Evolutionary conservation across 148 eudicot genomes (phyloP).

Genomic region (Dianthus caryophyllus): DNA sequence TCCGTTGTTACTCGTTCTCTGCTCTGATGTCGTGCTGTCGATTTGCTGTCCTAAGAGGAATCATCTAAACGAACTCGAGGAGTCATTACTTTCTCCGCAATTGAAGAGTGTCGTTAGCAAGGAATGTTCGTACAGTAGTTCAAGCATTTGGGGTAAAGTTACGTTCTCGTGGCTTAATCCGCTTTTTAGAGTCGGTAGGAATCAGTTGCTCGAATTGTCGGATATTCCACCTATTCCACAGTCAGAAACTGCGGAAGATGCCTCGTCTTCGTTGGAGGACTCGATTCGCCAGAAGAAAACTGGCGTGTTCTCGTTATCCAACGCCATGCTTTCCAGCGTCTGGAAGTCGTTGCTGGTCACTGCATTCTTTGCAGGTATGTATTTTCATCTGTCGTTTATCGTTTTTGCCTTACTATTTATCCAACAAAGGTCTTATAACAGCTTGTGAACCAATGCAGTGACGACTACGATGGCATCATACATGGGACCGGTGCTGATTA

Average conservation of each 20-base stretch:
- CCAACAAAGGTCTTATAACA: neutral
- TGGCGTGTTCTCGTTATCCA: constrained; percentile 36
- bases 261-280: constrained; percentile 59
- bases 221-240: constrained; percentile 59
- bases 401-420: neutral
- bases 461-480: constrained; percentile 72
- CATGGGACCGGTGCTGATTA: constrained; percentile 73
- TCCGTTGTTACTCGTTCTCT: constrained; percentile 51
- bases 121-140: constrained; percentile 25
- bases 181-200: constrained; percentile 52
- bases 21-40: constrained; percentile 37
- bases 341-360: constrained; percentile 58
- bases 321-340: constrained; percentile 46
- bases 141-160: constrained; percentile 58
- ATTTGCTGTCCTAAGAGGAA: constrained; percentile 13
- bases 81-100: constrained; percentile 38
- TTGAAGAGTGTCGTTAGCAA: constrained; percentile 13
- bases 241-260: constrained; percentile 60
- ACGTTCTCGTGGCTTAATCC: constrained; percentile 87
- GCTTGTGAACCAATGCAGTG: constrained; percentile 34
- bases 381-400: neutral
- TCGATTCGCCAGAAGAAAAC: constrained; percentile 53
- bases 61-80: constrained; percentile 27
- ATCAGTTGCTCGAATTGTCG: constrained; percentile 45
- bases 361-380: constrained; percentile 72